A percentile compares a stretch with the other conserved stretches of the same genome.
These are phyloP conservation scores for Melampsora americana DNA, from an alignment of 1,284 basidiomycete genomes.

Conservation along the genomic window DNA sequence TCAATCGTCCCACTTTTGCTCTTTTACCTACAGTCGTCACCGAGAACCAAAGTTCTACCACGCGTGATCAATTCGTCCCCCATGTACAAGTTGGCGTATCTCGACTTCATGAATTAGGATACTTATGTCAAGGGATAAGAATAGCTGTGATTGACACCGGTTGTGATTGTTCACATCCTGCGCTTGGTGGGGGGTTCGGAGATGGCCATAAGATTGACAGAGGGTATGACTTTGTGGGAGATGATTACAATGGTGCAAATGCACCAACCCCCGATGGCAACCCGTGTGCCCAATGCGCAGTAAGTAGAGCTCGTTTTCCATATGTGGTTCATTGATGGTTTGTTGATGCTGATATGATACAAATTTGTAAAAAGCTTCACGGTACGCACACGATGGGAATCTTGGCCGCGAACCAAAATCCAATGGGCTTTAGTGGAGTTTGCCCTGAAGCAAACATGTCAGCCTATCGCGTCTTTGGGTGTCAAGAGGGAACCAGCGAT, in stretches of 20 bases:
- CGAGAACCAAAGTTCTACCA: background rate
- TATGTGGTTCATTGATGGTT: background rate
- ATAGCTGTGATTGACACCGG: conserved; percentile 59
- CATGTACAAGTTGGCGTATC: conserved; percentile 43
- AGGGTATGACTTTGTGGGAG: conserved; percentile 43
- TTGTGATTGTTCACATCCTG: conserved; percentile 64
- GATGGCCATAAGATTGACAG: conserved; percentile 33
- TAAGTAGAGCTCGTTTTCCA: background rate
- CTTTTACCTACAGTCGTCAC: conserved; percentile 18
- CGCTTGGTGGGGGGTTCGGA: conserved; percentile 59
- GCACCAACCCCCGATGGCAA: conserved; percentile 29
- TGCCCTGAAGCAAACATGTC: conserved; percentile 48
- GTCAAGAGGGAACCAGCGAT: conserved; percentile 54
- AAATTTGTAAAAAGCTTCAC: conserved; percentile 23
- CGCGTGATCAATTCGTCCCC: conserved; percentile 30
- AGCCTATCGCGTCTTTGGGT: conserved; percentile 55
- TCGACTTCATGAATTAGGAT: conserved; percentile 59
- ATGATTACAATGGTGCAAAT: conserved; percentile 29
- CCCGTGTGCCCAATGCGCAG: conserved; percentile 42
- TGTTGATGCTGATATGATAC: background rate
- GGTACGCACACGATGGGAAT: conserved; percentile 47
- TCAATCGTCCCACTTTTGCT: conserved; percentile 21
- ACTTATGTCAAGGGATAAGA: conserved; percentile 60
- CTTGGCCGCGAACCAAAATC: conserved; percentile 48
- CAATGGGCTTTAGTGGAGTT: conserved; percentile 48